phyloP scores from a whole-genome alignment of 2,329 filamentous ascomycete species.

The Aspergillus tanneri region DNA sequence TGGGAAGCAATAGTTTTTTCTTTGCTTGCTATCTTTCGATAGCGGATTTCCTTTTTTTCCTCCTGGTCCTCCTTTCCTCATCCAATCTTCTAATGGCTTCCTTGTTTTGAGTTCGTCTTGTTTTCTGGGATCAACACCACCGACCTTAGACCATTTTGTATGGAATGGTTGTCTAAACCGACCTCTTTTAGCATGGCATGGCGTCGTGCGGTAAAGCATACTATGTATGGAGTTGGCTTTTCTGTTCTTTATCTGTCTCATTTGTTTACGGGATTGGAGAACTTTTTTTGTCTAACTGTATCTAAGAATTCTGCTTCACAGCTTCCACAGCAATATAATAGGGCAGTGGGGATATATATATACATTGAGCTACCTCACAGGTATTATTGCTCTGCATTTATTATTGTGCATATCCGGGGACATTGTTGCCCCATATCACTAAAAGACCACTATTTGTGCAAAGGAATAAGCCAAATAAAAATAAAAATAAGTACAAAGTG shows the following conservation, averaged over 20 bases:
- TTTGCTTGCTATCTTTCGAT: slow-evolving; percentile 9
- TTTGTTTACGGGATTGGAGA: slow-evolving; percentile 18
- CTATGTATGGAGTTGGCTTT: slow-evolving; percentile 25
- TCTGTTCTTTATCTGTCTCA: slow-evolving; percentile 16
- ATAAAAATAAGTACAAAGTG: background rate
- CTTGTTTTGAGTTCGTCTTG: slow-evolving; percentile 4
- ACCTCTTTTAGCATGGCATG: slow-evolving; percentile 34
- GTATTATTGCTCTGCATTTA: background rate
- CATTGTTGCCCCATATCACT: too few relatives aligned
- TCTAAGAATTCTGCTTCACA: slow-evolving; percentile 10
- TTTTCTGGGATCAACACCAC: background rate
- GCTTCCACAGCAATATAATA: slow-evolving; percentile 2
- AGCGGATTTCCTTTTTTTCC: slow-evolving; percentile 6
- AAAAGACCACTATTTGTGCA: too few relatives aligned
- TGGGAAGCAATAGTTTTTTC: slow-evolving; percentile 14
- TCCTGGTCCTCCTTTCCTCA: slow-evolving; percentile 8
- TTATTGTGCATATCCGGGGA: too few relatives aligned
- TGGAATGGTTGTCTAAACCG: slow-evolving; percentile 14
- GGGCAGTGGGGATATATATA: background rate
- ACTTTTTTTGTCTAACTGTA: slow-evolving; percentile 15
- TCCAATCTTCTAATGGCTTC: slow-evolving; percentile 2
- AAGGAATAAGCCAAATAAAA: background rate
- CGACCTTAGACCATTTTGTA: background rate
- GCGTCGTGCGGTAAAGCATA: slow-evolving; percentile 32
- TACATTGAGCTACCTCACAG: too few relatives aligned